Percentiles rank a stretch among this genome's conserved stretches.
phyloP scores from a whole-genome alignment of 768 basidiomycete genomes.

The Symmetrospora coprosmae region DNA sequence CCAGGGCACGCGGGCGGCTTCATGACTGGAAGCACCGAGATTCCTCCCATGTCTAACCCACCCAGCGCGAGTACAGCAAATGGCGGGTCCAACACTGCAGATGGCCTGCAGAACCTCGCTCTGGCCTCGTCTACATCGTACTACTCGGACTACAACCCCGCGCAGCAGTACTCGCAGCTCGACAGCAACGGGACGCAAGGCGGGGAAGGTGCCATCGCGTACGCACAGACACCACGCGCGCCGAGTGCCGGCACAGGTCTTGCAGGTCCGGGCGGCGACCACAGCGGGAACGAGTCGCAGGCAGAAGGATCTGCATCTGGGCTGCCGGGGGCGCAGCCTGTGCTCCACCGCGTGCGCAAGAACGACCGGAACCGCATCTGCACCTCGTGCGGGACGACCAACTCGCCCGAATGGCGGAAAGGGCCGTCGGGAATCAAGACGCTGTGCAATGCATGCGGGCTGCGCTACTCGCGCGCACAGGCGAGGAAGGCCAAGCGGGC shows the following conservation, averaged over 20 bases:
- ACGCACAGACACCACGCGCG: too few relatives aligned
- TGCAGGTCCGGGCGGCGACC: too few relatives aligned
- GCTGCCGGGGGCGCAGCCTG: too few relatives aligned
- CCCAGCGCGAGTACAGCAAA: background rate
- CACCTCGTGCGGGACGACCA: conserved; percentile 17
- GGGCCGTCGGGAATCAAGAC: conserved; percentile 27
- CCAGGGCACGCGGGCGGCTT: background rate
- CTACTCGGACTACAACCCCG: conserved; percentile 15
- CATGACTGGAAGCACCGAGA: conserved; percentile 11
- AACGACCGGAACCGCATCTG: conserved; percentile 16
- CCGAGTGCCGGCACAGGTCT: too few relatives aligned
- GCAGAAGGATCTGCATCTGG: too few relatives aligned
- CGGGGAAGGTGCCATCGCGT: too few relatives aligned
- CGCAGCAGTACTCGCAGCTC: background rate
- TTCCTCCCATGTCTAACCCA: conserved; percentile 11
- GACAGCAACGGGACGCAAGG: too few relatives aligned
- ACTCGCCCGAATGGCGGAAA: conserved; percentile 31
- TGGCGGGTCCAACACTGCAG: too few relatives aligned
- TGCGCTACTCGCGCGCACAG: conserved; percentile 17
- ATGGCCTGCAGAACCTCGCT: conserved; percentile 8
- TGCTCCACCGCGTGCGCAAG: conserved; percentile 12
- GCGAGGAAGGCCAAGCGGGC: conserved; percentile 15
- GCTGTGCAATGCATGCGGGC: conserved; percentile 30
- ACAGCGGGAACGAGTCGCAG: too few relatives aligned
- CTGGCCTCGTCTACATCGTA: conserved; percentile 11